Evolutionary conservation across 2,329 filamentous ascomycete species (phyloP), one percentile per base, ranked within the genome.

Genomic region (Hysterium pulicare): DNA sequence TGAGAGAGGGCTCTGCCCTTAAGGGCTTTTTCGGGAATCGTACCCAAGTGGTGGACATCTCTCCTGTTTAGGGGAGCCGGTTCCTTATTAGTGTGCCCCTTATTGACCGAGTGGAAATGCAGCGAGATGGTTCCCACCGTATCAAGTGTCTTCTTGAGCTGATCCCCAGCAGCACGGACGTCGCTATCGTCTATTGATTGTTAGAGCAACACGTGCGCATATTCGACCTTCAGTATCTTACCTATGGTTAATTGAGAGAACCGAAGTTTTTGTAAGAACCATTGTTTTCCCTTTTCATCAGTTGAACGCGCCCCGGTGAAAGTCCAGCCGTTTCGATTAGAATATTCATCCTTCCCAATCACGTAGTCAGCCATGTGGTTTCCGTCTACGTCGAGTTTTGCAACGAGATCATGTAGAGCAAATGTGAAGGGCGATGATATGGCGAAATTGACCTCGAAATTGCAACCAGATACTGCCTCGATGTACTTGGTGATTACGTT

Each of bases 401-500:
- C 7, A n/a, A 16, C 8, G 13, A 24, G 22, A 32, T 46, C 17
- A 32, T 42, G 47, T 0, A 51, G 32, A 16, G 48, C 45, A 4
- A 19, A 21, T 2, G 41, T 40, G 5, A 41, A 41, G 7, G 24
- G 13, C 13, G 8, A 13, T 13, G 24, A 8, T 8, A 28, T 13
- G 8, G 13, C 7, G 24, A 8, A 28, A 13, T 28, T 28, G 24
- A 62, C 40, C 2, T 30, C 40, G 33, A 69, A 64, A 2, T 54
- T 38, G 1, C 53, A 48, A 5, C 50, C 59, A 1, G 60, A 57
- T 3, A 30, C 40, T 1, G 58, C 55, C 35, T 67, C 59, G 13
- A 69, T 49, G 34, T 66, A 68, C 19, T 59, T 68, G 0, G 51
- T 58, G 2, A 55, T 38, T 0, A 44, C 46, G 2, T 37, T 47